phyloP scores from a whole-genome alignment of 306 rosid species.

The Dicorynia guianensis region DNA sequence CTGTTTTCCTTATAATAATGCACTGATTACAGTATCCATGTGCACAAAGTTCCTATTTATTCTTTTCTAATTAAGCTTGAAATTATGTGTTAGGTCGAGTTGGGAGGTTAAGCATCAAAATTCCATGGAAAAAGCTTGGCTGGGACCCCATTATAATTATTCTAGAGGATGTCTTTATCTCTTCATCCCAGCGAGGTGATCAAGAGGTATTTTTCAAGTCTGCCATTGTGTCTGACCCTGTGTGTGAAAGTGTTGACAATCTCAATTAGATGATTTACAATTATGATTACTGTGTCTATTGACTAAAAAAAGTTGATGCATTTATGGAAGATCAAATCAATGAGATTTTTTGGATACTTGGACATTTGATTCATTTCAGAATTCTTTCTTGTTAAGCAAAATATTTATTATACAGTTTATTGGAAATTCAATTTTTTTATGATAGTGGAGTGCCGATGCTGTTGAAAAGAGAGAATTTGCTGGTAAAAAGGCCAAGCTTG shows the following conservation, averaged over 20 bases:
- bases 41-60: constrained; percentile 29
- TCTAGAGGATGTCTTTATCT: constrained; percentile 82
- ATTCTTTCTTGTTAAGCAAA: constrained; percentile 29
- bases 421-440: constrained; percentile 43
- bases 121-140: constrained; percentile 97
- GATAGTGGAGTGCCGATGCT: constrained; percentile 85
- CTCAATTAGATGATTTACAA: constrained; percentile 7
- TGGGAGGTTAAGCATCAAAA: constrained; percentile 93
- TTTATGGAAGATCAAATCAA: constrained; percentile 6
- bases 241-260: constrained; percentile 20
- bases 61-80: constrained; percentile 33
- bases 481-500: constrained; percentile 92
- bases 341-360: constrained; percentile 2
- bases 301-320: constrained; percentile 5
- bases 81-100: constrained; percentile 69
- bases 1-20: constrained; percentile 23
- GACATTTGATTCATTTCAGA: constrained; percentile 19
- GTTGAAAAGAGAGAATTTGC: constrained; percentile 90
- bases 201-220: constrained; percentile 67
- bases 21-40: constrained; percentile 17
- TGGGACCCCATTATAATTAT: constrained; percentile 87
- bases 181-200: constrained; percentile 87
- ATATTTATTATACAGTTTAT: constrained; percentile 22
- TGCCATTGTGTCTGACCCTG: constrained; percentile 18
- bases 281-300: constrained; percentile 1